phyloP scores from a whole-genome alignment of 2,329 filamentous ascomycete genomes.

The Aureobasidium sp. region DNA sequence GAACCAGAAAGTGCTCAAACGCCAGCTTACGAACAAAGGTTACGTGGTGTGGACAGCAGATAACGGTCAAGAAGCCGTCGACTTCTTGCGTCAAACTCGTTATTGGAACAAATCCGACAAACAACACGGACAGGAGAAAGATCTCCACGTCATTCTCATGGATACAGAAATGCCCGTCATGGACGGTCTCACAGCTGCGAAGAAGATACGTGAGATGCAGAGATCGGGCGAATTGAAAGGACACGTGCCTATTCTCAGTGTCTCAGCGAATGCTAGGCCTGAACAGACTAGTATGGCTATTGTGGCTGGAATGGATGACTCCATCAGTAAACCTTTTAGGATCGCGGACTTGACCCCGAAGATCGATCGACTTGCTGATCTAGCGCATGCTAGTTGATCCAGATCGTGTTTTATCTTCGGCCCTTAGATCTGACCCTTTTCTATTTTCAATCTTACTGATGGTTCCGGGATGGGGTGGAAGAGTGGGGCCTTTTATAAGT shows the following conservation, averaged over 20 bases:
- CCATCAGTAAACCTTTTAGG: constrained; percentile 18
- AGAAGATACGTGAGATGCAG: constrained; percentile 62
- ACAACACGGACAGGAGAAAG: constrained; percentile 12
- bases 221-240: constrained; percentile 51
- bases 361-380: constrained; percentile 14
- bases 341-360: constrained; percentile 17
- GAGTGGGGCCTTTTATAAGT: neutral
- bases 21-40: constrained; percentile 32
- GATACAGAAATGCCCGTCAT: constrained; percentile 39
- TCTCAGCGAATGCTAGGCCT: constrained; percentile 70
- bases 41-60: constrained; percentile 33
- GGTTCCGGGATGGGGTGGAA: neutral
- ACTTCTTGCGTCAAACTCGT: constrained; percentile 26
- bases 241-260: constrained; percentile 68
- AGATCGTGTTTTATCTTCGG: neutral
- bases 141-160: constrained; percentile 57
- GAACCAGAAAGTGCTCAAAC: constrained; percentile 35
- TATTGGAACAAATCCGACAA: constrained; percentile 13
- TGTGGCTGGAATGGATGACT: constrained; percentile 57
- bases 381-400: neutral
- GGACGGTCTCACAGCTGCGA: constrained; percentile 69
- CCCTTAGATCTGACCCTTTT: no score
- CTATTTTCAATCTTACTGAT: no score
- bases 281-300: constrained; percentile 68
- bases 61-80: constrained; percentile 33